phyloP scores from a whole-genome alignment of 805 yeast genomes.

The Candida insectorum region DNA sequence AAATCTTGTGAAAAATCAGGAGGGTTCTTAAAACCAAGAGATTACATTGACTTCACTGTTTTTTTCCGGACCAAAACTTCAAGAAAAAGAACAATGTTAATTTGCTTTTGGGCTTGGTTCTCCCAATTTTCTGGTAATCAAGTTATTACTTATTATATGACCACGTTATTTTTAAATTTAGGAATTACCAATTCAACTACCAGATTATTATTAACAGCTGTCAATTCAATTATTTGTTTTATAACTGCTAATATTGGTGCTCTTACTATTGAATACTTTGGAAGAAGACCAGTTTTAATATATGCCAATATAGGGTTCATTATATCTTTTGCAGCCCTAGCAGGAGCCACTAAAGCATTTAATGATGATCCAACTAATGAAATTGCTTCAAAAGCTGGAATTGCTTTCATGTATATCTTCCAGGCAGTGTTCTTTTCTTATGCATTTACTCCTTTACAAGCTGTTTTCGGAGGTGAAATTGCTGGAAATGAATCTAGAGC shows the following conservation, averaged over 20 bases:
- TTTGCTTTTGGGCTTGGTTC: conserved; percentile 26
- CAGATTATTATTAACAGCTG: conserved; percentile 15
- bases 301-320: conserved; percentile 13
- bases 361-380: conserved; percentile 6
- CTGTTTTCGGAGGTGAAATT: conserved; percentile 27
- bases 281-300: conserved; percentile 21
- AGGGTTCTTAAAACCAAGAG: conserved; percentile 9
- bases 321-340: conserved; percentile 15
- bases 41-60: conserved; percentile 11
- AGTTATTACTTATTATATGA: conserved; percentile 44
- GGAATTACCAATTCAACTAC: conserved; percentile 36
- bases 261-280: conserved; percentile 15
- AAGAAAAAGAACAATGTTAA: conserved; percentile 10
- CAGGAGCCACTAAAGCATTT: conserved; percentile 13
- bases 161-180: conserved; percentile 44
- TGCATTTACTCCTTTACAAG: conserved; percentile 33
- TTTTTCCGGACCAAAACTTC: conserved; percentile 7
- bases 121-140: conserved; percentile 48
- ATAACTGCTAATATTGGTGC: conserved; percentile 12
- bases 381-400: conserved; percentile 17
- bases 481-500: conserved; percentile 23
- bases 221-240: conserved; percentile 12
- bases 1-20: conserved; percentile 7
- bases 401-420: conserved; percentile 23
- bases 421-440: conserved; percentile 20